Conservation (phyloP, 208 protist species). For the Naegleria lovaniensis region DNA sequence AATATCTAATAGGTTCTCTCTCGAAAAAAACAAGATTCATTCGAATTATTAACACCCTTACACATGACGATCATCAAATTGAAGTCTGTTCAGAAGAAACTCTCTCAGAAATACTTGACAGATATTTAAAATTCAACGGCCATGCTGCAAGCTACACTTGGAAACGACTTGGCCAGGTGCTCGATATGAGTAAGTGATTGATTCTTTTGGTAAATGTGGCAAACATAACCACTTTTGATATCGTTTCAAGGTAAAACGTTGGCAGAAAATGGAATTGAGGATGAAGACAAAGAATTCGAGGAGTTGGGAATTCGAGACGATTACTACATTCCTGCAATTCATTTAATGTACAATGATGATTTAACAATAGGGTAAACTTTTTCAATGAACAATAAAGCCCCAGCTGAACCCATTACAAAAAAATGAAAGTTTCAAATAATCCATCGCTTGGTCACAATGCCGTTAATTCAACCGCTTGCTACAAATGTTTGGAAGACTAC, state of each 20-base stretch:
- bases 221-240: background rate
- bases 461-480: no score
- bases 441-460: background rate
- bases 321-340: slow-evolving; percentile 79
- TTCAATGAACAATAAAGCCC: background rate
- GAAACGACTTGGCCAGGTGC: slow-evolving; percentile 63
- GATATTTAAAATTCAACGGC: slow-evolving; percentile 73
- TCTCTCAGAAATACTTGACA: slow-evolving; percentile 72
- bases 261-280: slow-evolving; percentile 73
- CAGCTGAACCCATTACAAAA: no score
- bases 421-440: background rate
- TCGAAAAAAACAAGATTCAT: slow-evolving; percentile 75
- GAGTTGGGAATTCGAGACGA: slow-evolving; percentile 73
- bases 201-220: background rate
- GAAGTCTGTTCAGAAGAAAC: slow-evolving; percentile 84
- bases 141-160: slow-evolving; percentile 85
- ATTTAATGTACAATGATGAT: slow-evolving; percentile 86
- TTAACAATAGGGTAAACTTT: slow-evolving; percentile 63
- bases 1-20: slow-evolving; percentile 70
- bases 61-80: slow-evolving; percentile 65
- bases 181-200: slow-evolving; percentile 61
- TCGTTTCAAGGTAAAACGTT: slow-evolving; percentile 54
- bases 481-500: background rate
- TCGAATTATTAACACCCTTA: slow-evolving; percentile 79
- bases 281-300: slow-evolving; percentile 78